phyloP scores from a whole-genome alignment of 495 filamentous ascomycete genomes.

The Neurospora tetraspora region DNA sequence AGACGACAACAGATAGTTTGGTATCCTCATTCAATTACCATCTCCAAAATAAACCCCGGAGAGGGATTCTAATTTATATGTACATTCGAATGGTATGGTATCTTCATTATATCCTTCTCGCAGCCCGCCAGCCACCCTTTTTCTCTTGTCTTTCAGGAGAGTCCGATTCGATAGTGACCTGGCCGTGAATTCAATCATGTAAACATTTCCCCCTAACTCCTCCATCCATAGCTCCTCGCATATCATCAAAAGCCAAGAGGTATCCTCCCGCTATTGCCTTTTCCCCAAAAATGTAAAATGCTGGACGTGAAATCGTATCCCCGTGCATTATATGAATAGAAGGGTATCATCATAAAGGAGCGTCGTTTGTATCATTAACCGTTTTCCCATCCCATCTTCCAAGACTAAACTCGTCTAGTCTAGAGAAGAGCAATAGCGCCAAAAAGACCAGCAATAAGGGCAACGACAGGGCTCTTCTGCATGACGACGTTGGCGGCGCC shows the following conservation, averaged over 20 bases:
- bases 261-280: neutral
- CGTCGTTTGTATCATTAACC: neutral
- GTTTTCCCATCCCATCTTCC: neutral
- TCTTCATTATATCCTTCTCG: neutral
- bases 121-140: neutral
- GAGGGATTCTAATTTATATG: neutral
- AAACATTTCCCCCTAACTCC: neutral
- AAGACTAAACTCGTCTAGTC: slow-evolving; percentile 11
- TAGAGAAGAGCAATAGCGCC: slow-evolving; percentile 30
- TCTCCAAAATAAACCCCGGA: neutral
- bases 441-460: slow-evolving; percentile 26
- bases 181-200: neutral
- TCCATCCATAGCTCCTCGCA: neutral
- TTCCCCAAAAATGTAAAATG: neutral
- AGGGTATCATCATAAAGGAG: neutral
- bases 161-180: neutral
- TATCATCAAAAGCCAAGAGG: neutral
- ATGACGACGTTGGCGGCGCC: slow-evolving; percentile 15
- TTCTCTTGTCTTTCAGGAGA: neutral
- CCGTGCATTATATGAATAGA: neutral
- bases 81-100: neutral
- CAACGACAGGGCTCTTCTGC: slow-evolving; percentile 20
- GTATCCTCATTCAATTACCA: neutral
- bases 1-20: neutral
- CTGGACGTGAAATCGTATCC: neutral